These are phyloP conservation scores for Blastocystis sp. DNA, from an alignment of 352 stramenopile species.

Conservation along the genomic window DNA sequence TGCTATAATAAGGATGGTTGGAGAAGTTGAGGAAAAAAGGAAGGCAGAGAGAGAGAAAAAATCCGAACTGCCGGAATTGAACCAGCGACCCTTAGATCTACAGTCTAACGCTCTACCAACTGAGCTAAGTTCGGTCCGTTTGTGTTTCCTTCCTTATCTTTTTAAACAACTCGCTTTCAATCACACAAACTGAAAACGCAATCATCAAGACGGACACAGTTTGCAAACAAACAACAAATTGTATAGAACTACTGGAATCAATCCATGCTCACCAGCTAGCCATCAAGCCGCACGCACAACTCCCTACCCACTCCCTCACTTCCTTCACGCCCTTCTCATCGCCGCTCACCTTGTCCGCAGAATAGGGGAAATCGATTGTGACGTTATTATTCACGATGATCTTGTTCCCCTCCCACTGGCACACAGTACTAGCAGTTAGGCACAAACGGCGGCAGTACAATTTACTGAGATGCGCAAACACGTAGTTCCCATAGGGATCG, in stretches of 20 bases:
- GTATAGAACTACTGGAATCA: slow-evolving; percentile 6
- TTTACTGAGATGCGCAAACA: slow-evolving; percentile 61
- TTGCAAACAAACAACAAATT: neutral
- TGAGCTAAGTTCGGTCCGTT: neutral
- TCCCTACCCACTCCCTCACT: slow-evolving; percentile 32
- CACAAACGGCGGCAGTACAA: neutral
- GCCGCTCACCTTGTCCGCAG: neutral
- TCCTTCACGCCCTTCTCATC: slow-evolving; percentile 58
- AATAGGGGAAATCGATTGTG: slow-evolving; percentile 21
- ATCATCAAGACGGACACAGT: neutral
- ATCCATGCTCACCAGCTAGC: slow-evolving; percentile 19
- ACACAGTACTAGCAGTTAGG: slow-evolving; percentile 26
- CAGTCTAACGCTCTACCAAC: neutral
- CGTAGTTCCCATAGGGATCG: slow-evolving; percentile 55
- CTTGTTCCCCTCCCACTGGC: slow-evolving; percentile 18
- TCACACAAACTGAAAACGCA: neutral
- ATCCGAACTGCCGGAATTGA: neutral
- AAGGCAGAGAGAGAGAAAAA: neutral
- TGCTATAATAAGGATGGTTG: neutral
- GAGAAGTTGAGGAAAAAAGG: too few relatives aligned
- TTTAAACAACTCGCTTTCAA: neutral
- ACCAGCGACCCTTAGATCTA: neutral
- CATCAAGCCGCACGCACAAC: neutral
- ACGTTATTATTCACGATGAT: slow-evolving; percentile 42
- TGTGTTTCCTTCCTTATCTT: neutral